These are phyloP conservation scores for Yamadazyma aaseri DNA, from an alignment of 1,139 yeast genomes.

Conservation along the genomic window DNA sequence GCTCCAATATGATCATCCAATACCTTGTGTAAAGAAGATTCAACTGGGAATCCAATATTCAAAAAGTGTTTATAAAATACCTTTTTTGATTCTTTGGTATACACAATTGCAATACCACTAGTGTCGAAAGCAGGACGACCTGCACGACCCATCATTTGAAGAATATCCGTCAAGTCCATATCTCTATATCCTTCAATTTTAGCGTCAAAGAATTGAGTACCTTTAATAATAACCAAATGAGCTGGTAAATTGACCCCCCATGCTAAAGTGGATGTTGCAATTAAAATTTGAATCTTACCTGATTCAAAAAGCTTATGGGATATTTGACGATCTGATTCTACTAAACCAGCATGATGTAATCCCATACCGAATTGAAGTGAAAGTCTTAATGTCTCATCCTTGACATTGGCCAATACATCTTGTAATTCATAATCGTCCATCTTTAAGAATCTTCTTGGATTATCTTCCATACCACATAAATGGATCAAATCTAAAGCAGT, in stretches of 20 bases:
- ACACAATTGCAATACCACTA: conserved; percentile 91
- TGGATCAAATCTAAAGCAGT: conserved; percentile 93
- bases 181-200: conserved; percentile 78
- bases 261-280: conserved; percentile 95
- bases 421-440: conserved; percentile 76
- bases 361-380: conserved; percentile 96
- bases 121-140: conserved; percentile 98
- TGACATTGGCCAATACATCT: conserved; percentile 60
- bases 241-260: conserved; percentile 99
- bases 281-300: conserved; percentile 82
- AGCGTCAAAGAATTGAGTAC: conserved; percentile 85
- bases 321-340: conserved; percentile 82
- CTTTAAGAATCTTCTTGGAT: conserved; percentile 82
- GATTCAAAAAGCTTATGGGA: conserved; percentile 83
- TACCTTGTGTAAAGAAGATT: conserved; percentile 89
- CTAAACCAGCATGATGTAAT: conserved; percentile 95
- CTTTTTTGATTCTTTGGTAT: conserved; percentile 89
- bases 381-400: conserved; percentile 83
- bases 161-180: conserved; percentile 89
- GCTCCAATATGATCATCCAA: conserved; percentile 96
- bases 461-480: conserved; percentile 90
- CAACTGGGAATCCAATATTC: conserved; percentile 97
- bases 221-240: conserved; percentile 87
- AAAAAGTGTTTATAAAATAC: conserved; percentile 90
- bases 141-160: conserved; percentile 92